Percentiles rank a stretch among this genome's conserved stretches.
These are phyloP conservation scores for Dimargaris cristalligena DNA, from an alignment of 192 early-diverging fungal genomes.

Conservation along the genomic window DNA sequence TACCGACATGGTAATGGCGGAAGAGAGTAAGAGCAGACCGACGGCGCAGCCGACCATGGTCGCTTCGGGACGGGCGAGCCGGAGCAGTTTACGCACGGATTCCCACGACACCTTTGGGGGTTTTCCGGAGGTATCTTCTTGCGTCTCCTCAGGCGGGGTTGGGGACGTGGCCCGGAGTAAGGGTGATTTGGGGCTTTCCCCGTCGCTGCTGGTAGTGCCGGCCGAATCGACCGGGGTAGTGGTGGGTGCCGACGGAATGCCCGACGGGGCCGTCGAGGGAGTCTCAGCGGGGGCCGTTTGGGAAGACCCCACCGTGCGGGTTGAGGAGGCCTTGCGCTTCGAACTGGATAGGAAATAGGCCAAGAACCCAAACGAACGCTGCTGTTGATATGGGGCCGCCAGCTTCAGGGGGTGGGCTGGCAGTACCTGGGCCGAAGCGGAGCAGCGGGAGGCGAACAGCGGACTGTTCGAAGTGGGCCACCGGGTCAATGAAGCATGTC, in stretches of 20 bases:
- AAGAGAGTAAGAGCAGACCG: conserved; percentile 37
- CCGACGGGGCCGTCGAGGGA: not conserved
- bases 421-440: no score
- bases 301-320: not conserved
- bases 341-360: not conserved
- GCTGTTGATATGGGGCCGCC: no score
- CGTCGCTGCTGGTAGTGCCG: not conserved
- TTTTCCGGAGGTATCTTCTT: not conserved
- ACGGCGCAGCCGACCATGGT: conserved; percentile 30
- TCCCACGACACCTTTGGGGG: not conserved
- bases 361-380: conserved; percentile 1
- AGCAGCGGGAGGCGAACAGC: no score
- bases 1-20: conserved; percentile 41
- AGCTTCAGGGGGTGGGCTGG: no score
- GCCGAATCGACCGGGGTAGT: not conserved
- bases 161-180: not conserved
- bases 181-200: not conserved
- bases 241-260: not conserved
- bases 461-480: no score
- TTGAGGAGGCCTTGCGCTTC: not conserved
- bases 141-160: conserved; percentile 1
- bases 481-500: no score
- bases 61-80: conserved; percentile 25
- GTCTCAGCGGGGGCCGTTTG: not conserved
- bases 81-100: conserved; percentile 13